These are phyloP conservation scores for Yamadazyma diddensiae DNA, from an alignment of 1,139 yeast species.

Conservation along the genomic window DNA sequence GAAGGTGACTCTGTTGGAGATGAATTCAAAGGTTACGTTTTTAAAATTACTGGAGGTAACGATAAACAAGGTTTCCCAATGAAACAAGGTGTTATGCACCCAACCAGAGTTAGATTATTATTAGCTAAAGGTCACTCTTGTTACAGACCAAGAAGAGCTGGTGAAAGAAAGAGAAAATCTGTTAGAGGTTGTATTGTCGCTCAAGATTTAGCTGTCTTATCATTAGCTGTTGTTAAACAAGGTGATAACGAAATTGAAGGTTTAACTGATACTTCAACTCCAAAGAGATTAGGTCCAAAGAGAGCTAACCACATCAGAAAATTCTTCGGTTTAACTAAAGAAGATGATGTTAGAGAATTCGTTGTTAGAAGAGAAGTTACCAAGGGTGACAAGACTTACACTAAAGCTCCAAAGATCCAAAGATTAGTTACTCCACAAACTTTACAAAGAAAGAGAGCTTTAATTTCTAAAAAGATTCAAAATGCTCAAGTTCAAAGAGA, in stretches of 20 bases:
- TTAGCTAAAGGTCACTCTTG: slow-evolving; percentile 94
- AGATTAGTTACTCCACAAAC: slow-evolving; percentile 99
- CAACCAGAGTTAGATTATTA: slow-evolving; percentile 98
- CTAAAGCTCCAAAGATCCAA: slow-evolving; percentile 99
- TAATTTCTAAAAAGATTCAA: slow-evolving; percentile 89
- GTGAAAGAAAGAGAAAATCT: slow-evolving; percentile 99
- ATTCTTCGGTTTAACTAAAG: slow-evolving; percentile 98
- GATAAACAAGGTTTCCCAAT: slow-evolving; percentile 99
- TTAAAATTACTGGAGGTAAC: slow-evolving; percentile 99
- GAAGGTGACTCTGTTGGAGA: slow-evolving; percentile 98
- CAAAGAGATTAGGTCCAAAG: slow-evolving; percentile 99
- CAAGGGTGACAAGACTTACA: slow-evolving; percentile 98
- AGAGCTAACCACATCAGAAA: slow-evolving; percentile 99
- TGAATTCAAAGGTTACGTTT: slow-evolving; percentile 98
- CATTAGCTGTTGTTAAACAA: slow-evolving; percentile 93
- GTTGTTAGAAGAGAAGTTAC: slow-evolving; percentile 98
- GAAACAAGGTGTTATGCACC: slow-evolving; percentile 99
- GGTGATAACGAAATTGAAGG: slow-evolving; percentile 97
- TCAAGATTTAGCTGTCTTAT: slow-evolving; percentile 92
- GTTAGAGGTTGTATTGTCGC: slow-evolving; percentile 99
- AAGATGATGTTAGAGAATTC: slow-evolving; percentile 91
- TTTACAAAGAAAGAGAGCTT: slow-evolving; percentile 98
- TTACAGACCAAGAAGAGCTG: slow-evolving; percentile 99
- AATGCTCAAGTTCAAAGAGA: slow-evolving; percentile 99
- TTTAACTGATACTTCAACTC: slow-evolving; percentile 89